Evolutionary conservation across 2,329 filamentous ascomycete genomes (phyloP).

Genomic region (Penicillium palitans): DNA sequence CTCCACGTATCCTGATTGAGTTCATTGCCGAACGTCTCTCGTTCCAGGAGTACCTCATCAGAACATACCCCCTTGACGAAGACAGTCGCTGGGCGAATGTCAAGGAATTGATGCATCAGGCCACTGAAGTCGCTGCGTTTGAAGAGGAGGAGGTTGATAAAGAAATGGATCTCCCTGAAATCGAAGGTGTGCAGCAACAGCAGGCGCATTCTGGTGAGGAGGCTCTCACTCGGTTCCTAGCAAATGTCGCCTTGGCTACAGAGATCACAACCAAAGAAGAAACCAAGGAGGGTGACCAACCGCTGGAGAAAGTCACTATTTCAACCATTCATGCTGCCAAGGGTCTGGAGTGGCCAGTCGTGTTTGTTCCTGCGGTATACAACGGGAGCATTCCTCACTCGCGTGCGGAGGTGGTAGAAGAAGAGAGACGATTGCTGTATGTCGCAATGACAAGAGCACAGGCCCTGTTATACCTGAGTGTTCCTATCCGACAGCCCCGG

Average conservation of each 20-base stretch:
- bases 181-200: conserved; percentile 70
- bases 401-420: conserved; percentile 78
- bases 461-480: conserved; percentile 80
- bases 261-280: conserved; percentile 59
- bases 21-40: conserved; percentile 64
- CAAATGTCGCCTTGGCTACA: conserved; percentile 83
- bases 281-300: conserved; percentile 56
- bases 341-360: conserved; percentile 92
- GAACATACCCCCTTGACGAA: conserved; percentile 69
- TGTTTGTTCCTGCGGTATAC: conserved; percentile 89
- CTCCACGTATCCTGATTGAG: conserved; percentile 53
- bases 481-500: conserved; percentile 67
- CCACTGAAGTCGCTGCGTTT: conserved; percentile 64
- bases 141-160: conserved; percentile 56
- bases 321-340: conserved; percentile 97
- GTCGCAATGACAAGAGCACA: conserved; percentile 97
- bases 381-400: conserved; percentile 88
- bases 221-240: conserved; percentile 75
- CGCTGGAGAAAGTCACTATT: conserved; percentile 69
- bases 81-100: conserved; percentile 85
- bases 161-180: conserved; percentile 58
- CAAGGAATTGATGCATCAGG: conserved; percentile 80
- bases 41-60: conserved; percentile 72
- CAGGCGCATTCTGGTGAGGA: conserved; percentile 56
- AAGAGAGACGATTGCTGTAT: conserved; percentile 86